A percentile compares a stretch with the other conserved stretches of the same genome.
Evolutionary conservation across 2,329 filamentous ascomycete species (phyloP).

Genomic region (Pyrenophora graminea): DNA sequence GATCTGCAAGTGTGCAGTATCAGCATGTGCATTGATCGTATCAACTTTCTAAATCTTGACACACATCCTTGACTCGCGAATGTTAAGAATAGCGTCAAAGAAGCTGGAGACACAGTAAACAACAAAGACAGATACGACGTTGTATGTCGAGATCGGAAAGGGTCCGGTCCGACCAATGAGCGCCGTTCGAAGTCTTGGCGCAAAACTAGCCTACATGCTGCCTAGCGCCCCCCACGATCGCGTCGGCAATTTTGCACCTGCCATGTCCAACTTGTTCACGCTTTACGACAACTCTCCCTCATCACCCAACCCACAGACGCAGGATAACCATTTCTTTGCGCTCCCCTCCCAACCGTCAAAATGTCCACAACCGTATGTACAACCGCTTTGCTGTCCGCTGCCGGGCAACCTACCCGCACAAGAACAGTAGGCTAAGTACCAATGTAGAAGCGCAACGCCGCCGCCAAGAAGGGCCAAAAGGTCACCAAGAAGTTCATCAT

Average conservation of each 20-base stretch:
- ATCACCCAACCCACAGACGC: conserved; percentile 56
- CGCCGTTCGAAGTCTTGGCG: conserved; percentile 1
- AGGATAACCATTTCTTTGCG: conserved; percentile 93
- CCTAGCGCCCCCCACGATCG: conserved; percentile 8
- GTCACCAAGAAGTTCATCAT: conserved; percentile 97
- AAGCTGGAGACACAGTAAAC: no score
- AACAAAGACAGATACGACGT: no score
- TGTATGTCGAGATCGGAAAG: no score
- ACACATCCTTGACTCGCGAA: no score
- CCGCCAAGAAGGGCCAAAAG: conserved; percentile 64
- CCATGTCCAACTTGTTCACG: conserved; percentile 3
- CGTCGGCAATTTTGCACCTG: conserved; percentile 12
- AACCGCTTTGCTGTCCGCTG: conserved; percentile 90
- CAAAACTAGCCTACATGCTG: conserved; percentile 1
- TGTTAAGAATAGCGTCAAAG: no score
- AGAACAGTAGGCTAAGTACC: conserved; percentile 94
- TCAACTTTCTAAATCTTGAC: no score
- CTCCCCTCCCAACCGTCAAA: conserved; percentile 59
- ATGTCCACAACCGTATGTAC: conserved; percentile 93
- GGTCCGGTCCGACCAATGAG: neutral
- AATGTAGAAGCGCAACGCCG: conserved; percentile 60
- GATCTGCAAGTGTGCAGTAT: no score
- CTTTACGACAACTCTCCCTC: neutral
- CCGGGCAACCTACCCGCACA: conserved; percentile 27
- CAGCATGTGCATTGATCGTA: no score